Evolutionary conservation across 257 asterid species (phyloP), one percentile per base, ranked within the genome.

Genomic region (Eucommia ulmoides): DNA sequence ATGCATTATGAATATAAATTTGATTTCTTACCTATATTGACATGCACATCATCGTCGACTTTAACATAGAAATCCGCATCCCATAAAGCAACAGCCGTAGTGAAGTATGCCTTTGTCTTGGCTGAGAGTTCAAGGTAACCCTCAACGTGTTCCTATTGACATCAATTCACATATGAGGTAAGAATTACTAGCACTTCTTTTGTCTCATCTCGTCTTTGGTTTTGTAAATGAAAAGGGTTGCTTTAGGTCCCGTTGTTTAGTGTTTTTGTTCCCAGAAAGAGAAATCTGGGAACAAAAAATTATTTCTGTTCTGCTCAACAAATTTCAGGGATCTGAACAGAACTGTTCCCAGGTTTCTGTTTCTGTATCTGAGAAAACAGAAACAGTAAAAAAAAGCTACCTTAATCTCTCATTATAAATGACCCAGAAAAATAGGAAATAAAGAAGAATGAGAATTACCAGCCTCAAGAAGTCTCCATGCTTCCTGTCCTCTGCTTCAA

Each of bases 11-110:
- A 16, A 42, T 42, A 10, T 6, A 42, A 5, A 29, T 5, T 12
- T 29, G 38, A 42, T 16, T 42, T 6, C 8, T 42, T 15, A 42
- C 48, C 48, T 42, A 42, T 42, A 42, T 42, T 42, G 3, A 42
- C 48, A 42, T 42, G 48, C 7, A 42, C 48, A 42, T 42, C 48
- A 42, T 42, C 48, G 10, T 42, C 48, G 4, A 42, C 48, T 18
- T 42, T 42, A 10, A 42, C 9, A 42, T 42, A 42, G 48, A 42
- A 42, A 19, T 42, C 48, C 19, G 48, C 48, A 42, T 42, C 48
- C 48, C 48, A 42, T 42, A 42, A 42, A 16, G 48, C 48, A 42
- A 42, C 48, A 42, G 48, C 48, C 4, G 48, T 16, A 7, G 48
- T 7, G 19, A 42, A 42, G 15, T 42, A 42, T 15, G 20, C 19